Percentiles rank a stretch among this genome's conserved stretches.
phyloP scores from a whole-genome alignment of 805 yeast species.

The Metschnikowia henanensis region DNA sequence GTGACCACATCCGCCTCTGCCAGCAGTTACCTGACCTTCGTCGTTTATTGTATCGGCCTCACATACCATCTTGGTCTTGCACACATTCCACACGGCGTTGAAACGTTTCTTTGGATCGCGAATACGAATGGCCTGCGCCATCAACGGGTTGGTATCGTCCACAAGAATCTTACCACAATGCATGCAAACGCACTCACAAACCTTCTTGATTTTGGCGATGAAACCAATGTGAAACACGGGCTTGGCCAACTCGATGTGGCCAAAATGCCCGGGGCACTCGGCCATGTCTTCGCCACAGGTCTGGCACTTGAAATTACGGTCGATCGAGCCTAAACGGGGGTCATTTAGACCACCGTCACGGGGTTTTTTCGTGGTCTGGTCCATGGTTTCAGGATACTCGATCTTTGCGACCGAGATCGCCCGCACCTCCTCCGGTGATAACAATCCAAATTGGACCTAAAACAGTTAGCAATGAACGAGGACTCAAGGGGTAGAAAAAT shows the following conservation, averaged over 20 bases:
- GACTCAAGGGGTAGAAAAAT: not conserved
- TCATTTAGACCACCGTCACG: conserved; percentile 97
- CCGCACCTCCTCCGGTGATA: conserved; percentile 94
- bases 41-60: conserved; percentile 81
- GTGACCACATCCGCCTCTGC: conserved; percentile 98
- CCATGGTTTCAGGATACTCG: conserved; percentile 99
- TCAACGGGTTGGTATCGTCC: conserved; percentile 78
- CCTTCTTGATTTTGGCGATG: conserved; percentile 89
- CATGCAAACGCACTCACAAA: conserved; percentile 96
- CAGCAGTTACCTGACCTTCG: conserved; percentile 47
- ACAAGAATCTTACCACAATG: conserved; percentile 94
- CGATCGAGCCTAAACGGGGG: conserved; percentile 96
- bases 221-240: conserved; percentile 99
- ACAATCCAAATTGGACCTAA: conserved; percentile 91
- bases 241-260: conserved; percentile 96
- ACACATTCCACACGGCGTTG: conserved; percentile 93
- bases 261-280: conserved; percentile 99
- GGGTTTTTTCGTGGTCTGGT: conserved; percentile 91
- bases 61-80: conserved; percentile 92
- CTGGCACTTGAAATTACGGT: conserved; percentile 96
- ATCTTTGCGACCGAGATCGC: conserved; percentile 98
- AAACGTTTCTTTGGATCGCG: conserved; percentile 95
- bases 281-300: conserved; percentile 99
- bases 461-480: conserved; percentile 19
- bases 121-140: conserved; percentile 85